Percentiles rank a stretch among this genome's conserved stretches.
phyloP scores from a whole-genome alignment of 1,284 basidiomycete genomes.

The Farysia itapuensis region DNA sequence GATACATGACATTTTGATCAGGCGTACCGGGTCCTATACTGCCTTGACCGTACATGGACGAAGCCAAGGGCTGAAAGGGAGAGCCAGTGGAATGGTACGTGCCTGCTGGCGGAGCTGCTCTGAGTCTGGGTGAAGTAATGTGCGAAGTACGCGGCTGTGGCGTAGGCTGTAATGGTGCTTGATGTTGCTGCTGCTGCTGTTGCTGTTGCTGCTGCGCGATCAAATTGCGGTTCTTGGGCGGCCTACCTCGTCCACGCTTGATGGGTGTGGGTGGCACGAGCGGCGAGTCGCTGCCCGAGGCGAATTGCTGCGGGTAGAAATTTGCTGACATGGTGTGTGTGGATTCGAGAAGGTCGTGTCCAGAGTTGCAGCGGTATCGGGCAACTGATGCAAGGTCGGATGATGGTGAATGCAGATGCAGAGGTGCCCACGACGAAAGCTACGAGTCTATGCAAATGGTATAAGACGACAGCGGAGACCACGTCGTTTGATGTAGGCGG shows the following conservation, averaged over 20 bases:
- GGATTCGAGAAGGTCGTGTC: no score
- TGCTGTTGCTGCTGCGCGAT: conserved; percentile 4
- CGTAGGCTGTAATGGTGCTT: conserved; percentile 15
- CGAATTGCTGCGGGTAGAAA: conserved; percentile 27
- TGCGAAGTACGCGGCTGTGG: conserved; percentile 34
- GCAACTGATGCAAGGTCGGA: no score
- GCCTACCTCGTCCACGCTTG: conserved; percentile 33
- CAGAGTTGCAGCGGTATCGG: no score
- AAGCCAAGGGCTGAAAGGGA: conserved; percentile 22
- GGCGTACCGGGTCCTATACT: conserved; percentile 25
- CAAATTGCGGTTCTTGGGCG: conserved; percentile 35
- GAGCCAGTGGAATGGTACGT: conserved; percentile 3
- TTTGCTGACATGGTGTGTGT: no score
- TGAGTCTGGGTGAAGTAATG: conserved; percentile 24
- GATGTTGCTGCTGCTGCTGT: conserved; percentile 7
- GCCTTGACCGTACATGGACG: conserved; percentile 13
- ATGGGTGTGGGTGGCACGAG: conserved; percentile 20
- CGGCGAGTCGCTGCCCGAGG: conserved; percentile 34
- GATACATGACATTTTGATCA: conserved; percentile 27
- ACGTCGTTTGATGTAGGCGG: no score
- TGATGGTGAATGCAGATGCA: no score
- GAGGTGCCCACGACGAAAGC: no score
- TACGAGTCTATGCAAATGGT: no score
- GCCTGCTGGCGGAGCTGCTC: conserved; percentile 7
- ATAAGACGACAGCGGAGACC: no score